These are phyloP conservation scores for Turritis glabra DNA, from an alignment of 345 rosid genomes.

Conservation along the genomic window DNA sequence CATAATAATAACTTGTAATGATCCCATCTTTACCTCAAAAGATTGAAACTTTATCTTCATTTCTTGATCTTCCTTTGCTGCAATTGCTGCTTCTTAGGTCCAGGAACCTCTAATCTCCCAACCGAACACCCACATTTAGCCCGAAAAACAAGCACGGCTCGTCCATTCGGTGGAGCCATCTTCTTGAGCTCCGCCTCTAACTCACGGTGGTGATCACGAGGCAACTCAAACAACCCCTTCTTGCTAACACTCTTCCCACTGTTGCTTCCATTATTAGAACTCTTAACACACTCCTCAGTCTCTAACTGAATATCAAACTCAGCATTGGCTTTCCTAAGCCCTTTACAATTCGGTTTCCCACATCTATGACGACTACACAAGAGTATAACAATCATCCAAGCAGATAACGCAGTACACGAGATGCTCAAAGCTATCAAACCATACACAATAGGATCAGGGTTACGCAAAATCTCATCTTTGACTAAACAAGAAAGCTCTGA, in stretches of 20 bases:
- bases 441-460: constrained; percentile 67
- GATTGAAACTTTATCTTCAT: constrained; percentile 42
- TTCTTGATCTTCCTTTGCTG: constrained; percentile 69
- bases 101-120: constrained; percentile 88
- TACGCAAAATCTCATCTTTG: constrained; percentile 62
- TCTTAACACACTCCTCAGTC: constrained; percentile 87
- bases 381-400: constrained; percentile 57
- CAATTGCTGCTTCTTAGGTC: constrained; percentile 55
- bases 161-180: constrained; percentile 79
- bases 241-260: constrained; percentile 47
- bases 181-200: constrained; percentile 74
- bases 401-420: constrained; percentile 58
- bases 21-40: constrained; percentile 7
- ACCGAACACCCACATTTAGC: constrained; percentile 72
- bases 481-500: constrained; percentile 48
- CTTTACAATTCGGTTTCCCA: constrained; percentile 80
- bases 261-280: constrained; percentile 33
- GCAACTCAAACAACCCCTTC: constrained; percentile 67
- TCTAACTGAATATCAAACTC: constrained; percentile 93
- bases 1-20: constrained; percentile 20
- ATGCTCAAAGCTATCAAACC: constrained; percentile 69
- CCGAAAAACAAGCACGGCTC: constrained; percentile 67
- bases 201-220: constrained; percentile 67
- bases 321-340: constrained; percentile 64
- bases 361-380: constrained; percentile 66